phyloP scores from a whole-genome alignment of 345 rosid genomes.

The Gossypium australe region DNA sequence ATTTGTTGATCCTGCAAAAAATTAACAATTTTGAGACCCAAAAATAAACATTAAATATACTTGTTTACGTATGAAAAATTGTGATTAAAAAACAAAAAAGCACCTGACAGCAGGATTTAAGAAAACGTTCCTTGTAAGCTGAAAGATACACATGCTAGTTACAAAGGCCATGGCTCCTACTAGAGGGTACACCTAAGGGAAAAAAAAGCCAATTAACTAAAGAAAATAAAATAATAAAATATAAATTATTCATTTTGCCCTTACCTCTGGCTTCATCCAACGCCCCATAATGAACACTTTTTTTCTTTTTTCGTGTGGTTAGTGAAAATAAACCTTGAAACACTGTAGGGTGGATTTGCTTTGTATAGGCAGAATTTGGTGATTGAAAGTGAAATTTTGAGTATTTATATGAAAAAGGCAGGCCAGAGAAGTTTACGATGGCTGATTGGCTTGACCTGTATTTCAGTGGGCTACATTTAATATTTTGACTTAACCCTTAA shows the following conservation, averaged over 20 bases:
- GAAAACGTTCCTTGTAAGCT: slow-evolving; percentile 33
- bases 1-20: no score
- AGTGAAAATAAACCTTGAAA: no score
- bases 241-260: neutral
- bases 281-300: slow-evolving; percentile 41
- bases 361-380: no score
- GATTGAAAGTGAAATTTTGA: neutral
- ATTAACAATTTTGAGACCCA: no score
- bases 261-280: slow-evolving; percentile 74
- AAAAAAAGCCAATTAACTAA: neutral
- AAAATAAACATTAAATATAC: no score
- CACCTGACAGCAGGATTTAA: no score
- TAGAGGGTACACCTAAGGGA: slow-evolving; percentile 57
- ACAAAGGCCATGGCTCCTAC: slow-evolving; percentile 76
- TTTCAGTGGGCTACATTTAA: slow-evolving; percentile 21
- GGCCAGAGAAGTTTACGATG: no score
- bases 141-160: slow-evolving; percentile 51
- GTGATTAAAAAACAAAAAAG: no score
- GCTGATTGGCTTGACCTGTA: neutral
- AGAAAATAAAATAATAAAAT: neutral
- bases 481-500: neutral
- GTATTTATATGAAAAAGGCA: neutral
- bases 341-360: no score
- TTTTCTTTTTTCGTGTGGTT: neutral
- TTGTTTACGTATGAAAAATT: no score